These are phyloP conservation scores for Massospora cicadina DNA, from an alignment of 371 early-diverging fungal species.

Conservation along the genomic window DNA sequence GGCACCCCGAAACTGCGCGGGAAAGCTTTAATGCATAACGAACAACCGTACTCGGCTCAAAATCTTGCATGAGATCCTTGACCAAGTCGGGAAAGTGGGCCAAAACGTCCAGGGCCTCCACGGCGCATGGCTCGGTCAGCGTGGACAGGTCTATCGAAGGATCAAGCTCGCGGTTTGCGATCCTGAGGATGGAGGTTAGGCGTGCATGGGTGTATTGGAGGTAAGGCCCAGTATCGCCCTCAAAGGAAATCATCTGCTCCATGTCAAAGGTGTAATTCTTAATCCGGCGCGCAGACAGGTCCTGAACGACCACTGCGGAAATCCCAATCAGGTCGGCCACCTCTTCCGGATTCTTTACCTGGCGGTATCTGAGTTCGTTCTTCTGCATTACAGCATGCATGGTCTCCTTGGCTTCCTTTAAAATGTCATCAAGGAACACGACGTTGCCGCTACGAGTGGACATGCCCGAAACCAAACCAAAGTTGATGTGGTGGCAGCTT, in stretches of 20 bases:
- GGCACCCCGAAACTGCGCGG: constrained; percentile 65
- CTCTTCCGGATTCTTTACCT: constrained; percentile 64
- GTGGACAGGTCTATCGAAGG: constrained; percentile 37
- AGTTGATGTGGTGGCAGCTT: constrained; percentile 82
- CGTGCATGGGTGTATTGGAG: constrained; percentile 97
- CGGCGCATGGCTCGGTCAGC: constrained; percentile 52
- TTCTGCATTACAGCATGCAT: constrained; percentile 90
- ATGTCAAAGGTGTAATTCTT: constrained; percentile 97
- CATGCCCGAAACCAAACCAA: constrained; percentile 97
- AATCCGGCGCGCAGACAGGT: constrained; percentile 87
- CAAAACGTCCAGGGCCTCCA: constrained; percentile 58
- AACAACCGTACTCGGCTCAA: constrained; percentile 90
- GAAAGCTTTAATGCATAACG: constrained; percentile 80
- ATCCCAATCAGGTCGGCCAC: constrained; percentile 70
- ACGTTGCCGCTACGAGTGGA: constrained; percentile 96
- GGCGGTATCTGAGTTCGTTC: constrained; percentile 68
- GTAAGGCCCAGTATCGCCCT: constrained; percentile 99
- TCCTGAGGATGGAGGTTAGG: constrained; percentile 86
- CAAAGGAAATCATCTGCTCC: constrained; percentile 89
- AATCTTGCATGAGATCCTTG: constrained; percentile 29
- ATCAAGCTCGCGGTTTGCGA: constrained; percentile 24
- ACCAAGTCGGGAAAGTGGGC: constrained; percentile 88
- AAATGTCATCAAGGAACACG: constrained; percentile 96
- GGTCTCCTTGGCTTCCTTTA: constrained; percentile 73
- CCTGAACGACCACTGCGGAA: constrained; percentile 91